These are phyloP conservation scores for Moesziomyces antarcticus DNA, from an alignment of 1,284 basidiomycete species.

Conservation along the genomic window DNA sequence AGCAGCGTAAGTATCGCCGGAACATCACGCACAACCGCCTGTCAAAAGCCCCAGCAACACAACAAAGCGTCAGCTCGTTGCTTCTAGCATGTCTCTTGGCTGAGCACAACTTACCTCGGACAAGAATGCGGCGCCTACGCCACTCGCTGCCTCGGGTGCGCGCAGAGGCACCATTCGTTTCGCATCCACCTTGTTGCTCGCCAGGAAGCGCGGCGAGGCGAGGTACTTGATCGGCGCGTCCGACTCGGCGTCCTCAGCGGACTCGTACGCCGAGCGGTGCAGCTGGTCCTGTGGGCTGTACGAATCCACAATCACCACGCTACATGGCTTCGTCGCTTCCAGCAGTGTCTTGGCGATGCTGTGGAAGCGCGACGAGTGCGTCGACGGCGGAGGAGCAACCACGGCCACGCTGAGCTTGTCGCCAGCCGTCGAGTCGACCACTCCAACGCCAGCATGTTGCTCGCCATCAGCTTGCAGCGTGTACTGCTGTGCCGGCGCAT, in stretches of 20 bases:
- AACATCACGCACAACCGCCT: conserved; percentile 20
- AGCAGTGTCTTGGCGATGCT: conserved; percentile 15
- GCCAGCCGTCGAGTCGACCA: conserved; percentile 1
- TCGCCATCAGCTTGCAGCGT: conserved; percentile 12
- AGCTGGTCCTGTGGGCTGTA: conserved; percentile 34
- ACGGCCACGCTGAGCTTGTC: conserved; percentile 11
- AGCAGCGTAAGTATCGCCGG: conserved; percentile 26
- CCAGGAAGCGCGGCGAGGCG: conserved; percentile 11
- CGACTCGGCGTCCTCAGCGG: conserved; percentile 2
- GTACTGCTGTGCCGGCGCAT: conserved; percentile 10
- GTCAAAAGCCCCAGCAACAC: background rate
- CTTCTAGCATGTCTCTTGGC: background rate
- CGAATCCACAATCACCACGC: conserved; percentile 31
- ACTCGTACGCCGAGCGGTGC: conserved; percentile 12
- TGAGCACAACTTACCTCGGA: conserved; percentile 18
- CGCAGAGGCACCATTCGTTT: conserved; percentile 20
- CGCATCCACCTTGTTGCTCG: conserved; percentile 6
- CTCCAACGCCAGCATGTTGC: conserved; percentile 23
- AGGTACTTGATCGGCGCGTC: conserved; percentile 21
- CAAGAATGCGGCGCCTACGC: conserved; percentile 33
- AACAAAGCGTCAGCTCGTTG: background rate
- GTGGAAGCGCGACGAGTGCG: conserved; percentile 24
- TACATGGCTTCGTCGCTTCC: conserved; percentile 21
- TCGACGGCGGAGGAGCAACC: conserved; percentile 12
- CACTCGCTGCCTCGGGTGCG: conserved; percentile 28